Evolutionary conservation across 257 asterid species (phyloP).

Genomic region (Verbascum thapsus): DNA sequence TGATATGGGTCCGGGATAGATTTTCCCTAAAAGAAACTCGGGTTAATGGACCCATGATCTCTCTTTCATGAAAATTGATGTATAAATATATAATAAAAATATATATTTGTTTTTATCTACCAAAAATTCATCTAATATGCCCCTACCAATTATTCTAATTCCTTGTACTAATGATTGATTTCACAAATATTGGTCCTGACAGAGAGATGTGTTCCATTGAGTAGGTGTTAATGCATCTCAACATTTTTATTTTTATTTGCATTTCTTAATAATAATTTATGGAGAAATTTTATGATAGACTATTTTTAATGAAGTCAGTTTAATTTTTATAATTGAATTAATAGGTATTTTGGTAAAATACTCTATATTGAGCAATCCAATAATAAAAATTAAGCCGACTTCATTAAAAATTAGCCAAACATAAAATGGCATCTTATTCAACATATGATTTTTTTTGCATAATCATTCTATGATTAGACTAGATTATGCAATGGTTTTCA

Average conservation of each 20-base stretch:
- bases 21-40: slow-evolving; percentile 13
- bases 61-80: slow-evolving; percentile 35
- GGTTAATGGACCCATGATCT: slow-evolving; percentile 39
- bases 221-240: slow-evolving; percentile 31
- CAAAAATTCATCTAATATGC: slow-evolving; percentile 35
- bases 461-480: too few relatives aligned
- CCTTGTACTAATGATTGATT: slow-evolving; percentile 37
- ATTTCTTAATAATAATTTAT: neutral
- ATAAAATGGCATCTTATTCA: too few relatives aligned
- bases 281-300: neutral
- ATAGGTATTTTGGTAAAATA: too few relatives aligned
- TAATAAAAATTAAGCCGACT: too few relatives aligned
- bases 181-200: slow-evolving; percentile 13
- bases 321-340: too few relatives aligned
- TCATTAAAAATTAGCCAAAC: too few relatives aligned
- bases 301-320: too few relatives aligned
- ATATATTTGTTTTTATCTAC: slow-evolving; percentile 31
- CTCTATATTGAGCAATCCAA: too few relatives aligned
- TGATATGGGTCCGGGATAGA: too few relatives aligned
- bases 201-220: slow-evolving; percentile 25
- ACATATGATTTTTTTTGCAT: too few relatives aligned
- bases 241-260: neutral
- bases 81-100: neutral
- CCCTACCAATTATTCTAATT: slow-evolving; percentile 45
- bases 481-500: neutral